Percentiles rank a stretch among this genome's conserved stretches.
phyloP scores from a whole-genome alignment of 306 rosid species.

The Acacia acuminata region DNA sequence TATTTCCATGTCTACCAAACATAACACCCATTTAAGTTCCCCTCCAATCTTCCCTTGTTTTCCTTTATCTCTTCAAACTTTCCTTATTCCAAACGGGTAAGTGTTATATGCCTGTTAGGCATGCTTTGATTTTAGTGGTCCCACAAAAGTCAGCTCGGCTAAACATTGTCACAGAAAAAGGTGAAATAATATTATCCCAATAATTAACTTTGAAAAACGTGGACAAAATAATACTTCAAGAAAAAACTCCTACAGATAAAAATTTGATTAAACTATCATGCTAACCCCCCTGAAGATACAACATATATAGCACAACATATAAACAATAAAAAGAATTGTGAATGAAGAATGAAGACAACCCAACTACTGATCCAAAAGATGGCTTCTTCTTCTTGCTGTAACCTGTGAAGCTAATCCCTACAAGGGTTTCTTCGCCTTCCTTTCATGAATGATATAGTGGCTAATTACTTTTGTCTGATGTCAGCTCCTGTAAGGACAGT shows the following conservation, averaged over 20 bases:
- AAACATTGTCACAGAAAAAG: background rate
- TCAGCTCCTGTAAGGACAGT: slow-evolving; percentile 24
- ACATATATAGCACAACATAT: slow-evolving; percentile 26
- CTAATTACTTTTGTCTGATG: slow-evolving; percentile 23
- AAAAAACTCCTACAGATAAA: background rate
- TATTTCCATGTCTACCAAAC: too few relatives aligned
- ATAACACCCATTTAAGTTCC: too few relatives aligned
- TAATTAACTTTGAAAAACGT: too few relatives aligned
- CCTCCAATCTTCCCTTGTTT: too few relatives aligned
- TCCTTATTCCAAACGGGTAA: too few relatives aligned
- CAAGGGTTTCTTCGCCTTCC: background rate
- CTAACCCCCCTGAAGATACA: slow-evolving; percentile 17
- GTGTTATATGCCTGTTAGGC: too few relatives aligned
- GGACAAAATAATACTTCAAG: background rate
- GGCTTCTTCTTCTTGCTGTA: slow-evolving; percentile 7
- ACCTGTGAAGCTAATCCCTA: slow-evolving; percentile 29
- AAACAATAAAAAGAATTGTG: slow-evolving; percentile 40
- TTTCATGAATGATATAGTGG: slow-evolving; percentile 14
- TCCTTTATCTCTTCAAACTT: too few relatives aligned
- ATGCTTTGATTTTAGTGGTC: too few relatives aligned
- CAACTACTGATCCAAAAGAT: slow-evolving; percentile 22
- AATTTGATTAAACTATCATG: background rate
- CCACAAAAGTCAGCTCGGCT: background rate
- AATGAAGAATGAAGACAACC: slow-evolving; percentile 23
- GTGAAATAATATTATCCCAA: background rate